A percentile compares a stretch with the other conserved stretches of the same genome.
phyloP scores from a whole-genome alignment of 768 basidiomycete genomes.

The Macrolepiota fuliginosa region DNA sequence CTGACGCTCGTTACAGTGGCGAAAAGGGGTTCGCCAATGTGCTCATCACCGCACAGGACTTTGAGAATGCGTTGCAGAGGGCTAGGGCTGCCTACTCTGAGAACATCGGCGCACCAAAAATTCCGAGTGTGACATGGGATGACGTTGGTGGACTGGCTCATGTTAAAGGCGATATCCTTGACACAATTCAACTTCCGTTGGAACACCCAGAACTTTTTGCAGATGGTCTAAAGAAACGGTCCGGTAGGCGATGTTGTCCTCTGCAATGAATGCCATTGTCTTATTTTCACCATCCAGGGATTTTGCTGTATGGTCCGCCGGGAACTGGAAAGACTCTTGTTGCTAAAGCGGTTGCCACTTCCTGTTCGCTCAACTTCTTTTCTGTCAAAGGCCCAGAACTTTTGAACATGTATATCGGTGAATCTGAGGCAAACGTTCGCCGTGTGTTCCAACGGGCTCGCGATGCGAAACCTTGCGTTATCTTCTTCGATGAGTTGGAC shows the following conservation, averaged over 20 bases:
- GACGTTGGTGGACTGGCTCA: slow-evolving; percentile 90
- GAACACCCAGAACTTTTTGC: slow-evolving; percentile 89
- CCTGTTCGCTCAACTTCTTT: slow-evolving; percentile 93
- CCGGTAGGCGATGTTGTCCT: slow-evolving; percentile 50
- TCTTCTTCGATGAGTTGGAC: slow-evolving; percentile 97
- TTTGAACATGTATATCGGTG: slow-evolving; percentile 98
- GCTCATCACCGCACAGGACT: slow-evolving; percentile 56
- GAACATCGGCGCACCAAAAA: slow-evolving; percentile 95
- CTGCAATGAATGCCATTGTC: background rate
- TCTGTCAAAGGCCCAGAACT: slow-evolving; percentile 97
- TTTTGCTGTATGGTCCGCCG: slow-evolving; percentile 91
- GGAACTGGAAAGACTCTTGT: slow-evolving; percentile 95
- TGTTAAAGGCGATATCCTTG: slow-evolving; percentile 91
- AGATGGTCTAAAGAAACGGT: slow-evolving; percentile 91
- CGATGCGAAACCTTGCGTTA: slow-evolving; percentile 91
- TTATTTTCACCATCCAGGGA: slow-evolving; percentile 45
- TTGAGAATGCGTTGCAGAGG: slow-evolving; percentile 67
- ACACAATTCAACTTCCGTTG: slow-evolving; percentile 91
- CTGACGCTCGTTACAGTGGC: slow-evolving; percentile 17
- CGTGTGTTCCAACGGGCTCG: slow-evolving; percentile 87
- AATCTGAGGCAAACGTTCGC: slow-evolving; percentile 96
- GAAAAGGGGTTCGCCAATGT: slow-evolving; percentile 32
- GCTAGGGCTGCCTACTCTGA: slow-evolving; percentile 82
- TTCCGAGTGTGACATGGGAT: slow-evolving; percentile 95
- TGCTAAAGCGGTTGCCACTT: slow-evolving; percentile 95